Conservation (phyloP, 257 asterid genomes). For the Verbascum thapsus region DNA sequence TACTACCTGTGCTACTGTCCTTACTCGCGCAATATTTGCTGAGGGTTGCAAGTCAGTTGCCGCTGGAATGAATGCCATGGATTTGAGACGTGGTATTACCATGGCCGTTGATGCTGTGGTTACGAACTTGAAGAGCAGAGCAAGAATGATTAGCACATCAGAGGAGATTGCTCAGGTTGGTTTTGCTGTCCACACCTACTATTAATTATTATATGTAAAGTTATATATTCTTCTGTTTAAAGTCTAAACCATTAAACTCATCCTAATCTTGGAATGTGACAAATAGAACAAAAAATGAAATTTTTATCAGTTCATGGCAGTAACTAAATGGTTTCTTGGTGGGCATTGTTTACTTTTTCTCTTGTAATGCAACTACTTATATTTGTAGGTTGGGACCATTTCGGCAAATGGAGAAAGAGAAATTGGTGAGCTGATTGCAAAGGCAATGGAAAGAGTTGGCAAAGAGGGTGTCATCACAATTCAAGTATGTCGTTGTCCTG, state of each 20-base stretch:
- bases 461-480: constrained; percentile 96
- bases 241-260: neutral
- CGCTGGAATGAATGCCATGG: constrained; percentile 98
- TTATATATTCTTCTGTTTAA: no score
- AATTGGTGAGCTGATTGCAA: constrained; percentile 92
- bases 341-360: neutral
- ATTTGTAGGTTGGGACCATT: constrained; percentile 82
- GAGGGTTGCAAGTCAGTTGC: constrained; percentile 99
- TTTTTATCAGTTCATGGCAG: neutral
- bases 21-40: constrained; percentile 86
- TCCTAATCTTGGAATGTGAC: neutral
- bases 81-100: constrained; percentile 86
- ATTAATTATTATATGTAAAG: no score
- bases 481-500: constrained; percentile 58
- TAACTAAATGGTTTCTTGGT: neutral
- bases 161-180: constrained; percentile 98
- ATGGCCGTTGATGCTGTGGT: constrained; percentile 91
- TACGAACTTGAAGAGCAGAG: constrained; percentile 87
- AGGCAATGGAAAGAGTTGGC: constrained; percentile 98
- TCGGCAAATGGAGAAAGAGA: constrained; percentile 92
- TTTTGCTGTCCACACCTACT: neutral
- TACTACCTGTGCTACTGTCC: constrained; percentile 96
- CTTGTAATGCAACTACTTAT: neutral
- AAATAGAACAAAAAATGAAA: neutral
- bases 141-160: constrained; percentile 94